phyloP scores from a whole-genome alignment of 2,329 filamentous ascomycete genomes.

The Dactylellina cionopaga region DNA sequence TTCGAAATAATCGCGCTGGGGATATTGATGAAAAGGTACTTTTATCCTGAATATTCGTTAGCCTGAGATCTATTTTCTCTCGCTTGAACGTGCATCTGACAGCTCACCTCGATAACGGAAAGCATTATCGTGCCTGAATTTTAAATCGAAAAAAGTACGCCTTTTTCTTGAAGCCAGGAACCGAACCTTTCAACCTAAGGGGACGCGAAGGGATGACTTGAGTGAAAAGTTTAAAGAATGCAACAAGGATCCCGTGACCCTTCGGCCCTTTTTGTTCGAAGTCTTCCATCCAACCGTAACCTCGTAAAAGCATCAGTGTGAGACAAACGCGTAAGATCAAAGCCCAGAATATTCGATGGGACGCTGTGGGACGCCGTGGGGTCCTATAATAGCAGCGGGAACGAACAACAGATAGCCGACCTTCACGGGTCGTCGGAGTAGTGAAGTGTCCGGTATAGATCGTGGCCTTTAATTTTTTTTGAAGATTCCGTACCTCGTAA shows the following conservation, averaged over 20 bases:
- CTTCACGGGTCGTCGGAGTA: slow-evolving; percentile 3
- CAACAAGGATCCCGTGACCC: slow-evolving; percentile 30
- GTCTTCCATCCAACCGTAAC: slow-evolving; percentile 4
- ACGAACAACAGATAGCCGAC: slow-evolving; percentile 41
- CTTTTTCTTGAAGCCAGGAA: too few species aligned
- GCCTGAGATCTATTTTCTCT: slow-evolving; percentile 26
- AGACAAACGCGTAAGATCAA: slow-evolving; percentile 47
- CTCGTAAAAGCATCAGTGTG: slow-evolving; percentile 12
- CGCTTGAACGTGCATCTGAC: slow-evolving; percentile 31
- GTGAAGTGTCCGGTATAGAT: slow-evolving; percentile 11
- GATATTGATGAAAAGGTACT: slow-evolving; percentile 32
- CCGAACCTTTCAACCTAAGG: slow-evolving; percentile 9
- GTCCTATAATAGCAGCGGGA: slow-evolving; percentile 46
- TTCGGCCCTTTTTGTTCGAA: slow-evolving; percentile 25
- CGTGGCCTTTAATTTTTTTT: slow-evolving; percentile 16
- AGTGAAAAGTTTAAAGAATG: not conserved
- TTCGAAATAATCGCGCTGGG: slow-evolving; percentile 53
- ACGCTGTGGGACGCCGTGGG: not conserved
- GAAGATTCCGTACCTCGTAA: not conserved
- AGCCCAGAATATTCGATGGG: slow-evolving; percentile 27
- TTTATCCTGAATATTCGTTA: slow-evolving; percentile 50
- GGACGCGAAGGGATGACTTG: not conserved
- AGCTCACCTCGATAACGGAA: slow-evolving; percentile 41
- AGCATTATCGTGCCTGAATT: slow-evolving; percentile 25
- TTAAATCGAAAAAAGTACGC: too few species aligned